Conservation (phyloP, 257 asterid species). For the Henckelia pumila region DNA sequence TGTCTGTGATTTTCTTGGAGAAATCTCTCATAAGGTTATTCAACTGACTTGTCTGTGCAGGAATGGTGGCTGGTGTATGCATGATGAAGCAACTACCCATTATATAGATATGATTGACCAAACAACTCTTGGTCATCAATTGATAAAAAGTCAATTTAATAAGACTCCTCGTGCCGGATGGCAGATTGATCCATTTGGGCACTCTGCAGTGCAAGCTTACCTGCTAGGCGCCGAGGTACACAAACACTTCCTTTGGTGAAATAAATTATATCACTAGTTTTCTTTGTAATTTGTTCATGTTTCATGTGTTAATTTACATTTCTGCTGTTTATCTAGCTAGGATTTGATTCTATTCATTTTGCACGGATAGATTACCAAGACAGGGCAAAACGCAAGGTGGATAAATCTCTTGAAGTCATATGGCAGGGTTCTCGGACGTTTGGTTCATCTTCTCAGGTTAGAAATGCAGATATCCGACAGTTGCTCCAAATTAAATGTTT, state of each 20-base stretch:
- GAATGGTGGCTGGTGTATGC: conserved; percentile 98
- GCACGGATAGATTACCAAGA: conserved; percentile 94
- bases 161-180: conserved; percentile 93
- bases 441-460: conserved; percentile 68
- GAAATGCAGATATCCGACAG: conserved; percentile 2
- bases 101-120: conserved; percentile 94
- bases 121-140: conserved; percentile 79
- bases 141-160: conserved; percentile 64
- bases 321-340: conserved; percentile 43
- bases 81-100: conserved; percentile 82
- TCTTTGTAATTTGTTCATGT: conserved; percentile 6
- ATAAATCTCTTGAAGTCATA: conserved; percentile 78
- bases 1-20: neutral
- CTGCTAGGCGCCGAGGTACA: conserved; percentile 72
- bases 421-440: conserved; percentile 88
- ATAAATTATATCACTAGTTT: neutral
- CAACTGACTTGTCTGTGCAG: conserved; percentile 35
- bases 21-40: neutral
- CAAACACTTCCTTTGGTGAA: neutral
- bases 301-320: conserved; percentile 1
- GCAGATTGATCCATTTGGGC: conserved; percentile 97
- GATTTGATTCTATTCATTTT: conserved; percentile 84
- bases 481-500: neutral
- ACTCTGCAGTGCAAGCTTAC: conserved; percentile 89
- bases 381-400: conserved; percentile 63